Percentiles rank a stretch among this genome's conserved stretches.
phyloP scores from a whole-genome alignment of 1,284 basidiomycete genomes.

The Sporisorium scitamineum region DNA sequence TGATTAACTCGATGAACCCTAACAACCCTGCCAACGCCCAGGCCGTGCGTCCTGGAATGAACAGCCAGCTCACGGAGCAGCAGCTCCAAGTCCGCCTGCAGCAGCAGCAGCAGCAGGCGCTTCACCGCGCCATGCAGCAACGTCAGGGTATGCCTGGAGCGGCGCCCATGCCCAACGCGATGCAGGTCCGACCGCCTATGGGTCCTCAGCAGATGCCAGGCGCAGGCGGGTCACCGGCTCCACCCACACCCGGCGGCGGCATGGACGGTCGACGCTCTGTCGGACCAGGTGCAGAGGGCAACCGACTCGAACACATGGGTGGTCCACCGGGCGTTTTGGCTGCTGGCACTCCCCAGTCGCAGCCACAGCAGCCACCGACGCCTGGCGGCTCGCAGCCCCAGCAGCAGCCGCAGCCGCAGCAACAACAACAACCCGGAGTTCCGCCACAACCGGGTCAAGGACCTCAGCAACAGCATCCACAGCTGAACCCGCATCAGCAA shows the following conservation, averaged over 20 bases:
- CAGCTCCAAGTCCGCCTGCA: constrained; percentile 59
- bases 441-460: constrained; percentile 28
- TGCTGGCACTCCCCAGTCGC: constrained; percentile 23
- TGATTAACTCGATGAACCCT: constrained; percentile 59
- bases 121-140: constrained; percentile 58
- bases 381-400: constrained; percentile 25
- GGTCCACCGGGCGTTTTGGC: constrained; percentile 28
- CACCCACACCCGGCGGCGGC: constrained; percentile 38
- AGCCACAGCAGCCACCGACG: constrained; percentile 32
- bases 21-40: constrained; percentile 50
- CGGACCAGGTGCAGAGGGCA: constrained; percentile 34
- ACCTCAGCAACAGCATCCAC: constrained; percentile 49
- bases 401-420: constrained; percentile 16
- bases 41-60: constrained; percentile 42
- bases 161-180: constrained; percentile 28
- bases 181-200: constrained; percentile 48
- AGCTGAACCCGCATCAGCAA: constrained; percentile 62
- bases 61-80: constrained; percentile 49
- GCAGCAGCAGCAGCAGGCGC: constrained; percentile 55
- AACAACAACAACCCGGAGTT: constrained; percentile 26
- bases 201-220: constrained; percentile 42
- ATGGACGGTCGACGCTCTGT: constrained; percentile 49
- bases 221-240: constrained; percentile 36
- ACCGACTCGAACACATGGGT: constrained; percentile 40
- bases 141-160: constrained; percentile 40